Conservation (phyloP, 495 filamentous ascomycete species). For the Trichoderma reesei region DNA sequence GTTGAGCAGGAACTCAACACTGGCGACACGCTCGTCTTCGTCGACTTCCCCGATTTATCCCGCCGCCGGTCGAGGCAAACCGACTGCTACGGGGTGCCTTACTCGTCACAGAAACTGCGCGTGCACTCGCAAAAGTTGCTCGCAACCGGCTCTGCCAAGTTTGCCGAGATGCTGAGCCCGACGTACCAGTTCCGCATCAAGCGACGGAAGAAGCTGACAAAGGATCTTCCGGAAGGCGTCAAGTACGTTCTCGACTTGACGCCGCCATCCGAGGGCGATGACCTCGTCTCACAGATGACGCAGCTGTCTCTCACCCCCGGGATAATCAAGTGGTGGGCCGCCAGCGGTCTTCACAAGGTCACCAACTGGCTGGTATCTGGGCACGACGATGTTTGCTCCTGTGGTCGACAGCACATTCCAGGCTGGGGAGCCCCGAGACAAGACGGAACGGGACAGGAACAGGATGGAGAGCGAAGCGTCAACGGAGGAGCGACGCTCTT, state of each 20-base stretch:
- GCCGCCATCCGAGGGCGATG: slow-evolving; percentile 47
- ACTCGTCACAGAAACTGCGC: background rate
- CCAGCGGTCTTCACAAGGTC: slow-evolving; percentile 29
- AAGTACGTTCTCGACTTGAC: slow-evolving; percentile 52
- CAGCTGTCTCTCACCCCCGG: slow-evolving; percentile 47
- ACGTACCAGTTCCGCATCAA: slow-evolving; percentile 11
- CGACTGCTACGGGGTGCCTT: slow-evolving; percentile 3
- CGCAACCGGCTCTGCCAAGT: slow-evolving; percentile 9
- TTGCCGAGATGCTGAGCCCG: slow-evolving; percentile 2
- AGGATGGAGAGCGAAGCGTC: background rate
- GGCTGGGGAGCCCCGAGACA: slow-evolving; percentile 10
- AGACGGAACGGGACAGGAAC: background rate
- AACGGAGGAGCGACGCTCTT: too few species aligned
- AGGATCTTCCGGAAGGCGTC: background rate
- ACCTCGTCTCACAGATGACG: slow-evolving; percentile 46
- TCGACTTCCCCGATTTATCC: background rate
- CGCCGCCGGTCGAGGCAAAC: background rate
- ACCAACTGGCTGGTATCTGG: slow-evolving; percentile 22
- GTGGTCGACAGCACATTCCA: slow-evolving; percentile 17
- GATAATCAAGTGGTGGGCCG: slow-evolving; percentile 38
- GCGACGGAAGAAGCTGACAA: slow-evolving; percentile 5
- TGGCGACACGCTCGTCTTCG: slow-evolving; percentile 11
- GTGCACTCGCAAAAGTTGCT: slow-evolving; percentile 8
- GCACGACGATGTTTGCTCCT: slow-evolving; percentile 26
- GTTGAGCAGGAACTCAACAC: background rate